phyloP scores from a whole-genome alignment of 176 grass and related monocot species.

The Oropetium thomaeum region DNA sequence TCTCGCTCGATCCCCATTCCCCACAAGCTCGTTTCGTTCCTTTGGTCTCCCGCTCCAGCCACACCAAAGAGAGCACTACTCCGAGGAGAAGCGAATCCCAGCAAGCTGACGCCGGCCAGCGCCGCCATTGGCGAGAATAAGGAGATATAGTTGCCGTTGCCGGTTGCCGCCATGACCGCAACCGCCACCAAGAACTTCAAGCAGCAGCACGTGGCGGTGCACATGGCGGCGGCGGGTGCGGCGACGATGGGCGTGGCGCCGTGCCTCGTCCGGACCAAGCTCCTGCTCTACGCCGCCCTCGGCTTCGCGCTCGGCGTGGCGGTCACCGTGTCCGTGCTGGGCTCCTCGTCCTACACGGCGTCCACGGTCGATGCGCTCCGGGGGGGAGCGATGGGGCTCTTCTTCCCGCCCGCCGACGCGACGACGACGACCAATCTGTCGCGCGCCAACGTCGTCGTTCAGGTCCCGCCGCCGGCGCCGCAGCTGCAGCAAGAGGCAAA shows the following conservation, averaged over 20 bases:
- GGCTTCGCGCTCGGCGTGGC: slow-evolving; percentile 57
- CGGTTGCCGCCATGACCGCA: too few relatives aligned
- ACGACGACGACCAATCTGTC: not conserved
- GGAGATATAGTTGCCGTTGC: not conserved
- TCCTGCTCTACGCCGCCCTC: slow-evolving; percentile 37
- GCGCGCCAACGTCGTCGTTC: not conserved
- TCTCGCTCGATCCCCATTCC: not conserved
- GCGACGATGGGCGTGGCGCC: not conserved
- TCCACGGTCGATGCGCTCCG: not conserved
- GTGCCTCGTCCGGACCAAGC: slow-evolving; percentile 25
- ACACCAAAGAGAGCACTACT: too few relatives aligned
- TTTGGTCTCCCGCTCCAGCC: not conserved
- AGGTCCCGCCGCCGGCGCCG: not conserved
- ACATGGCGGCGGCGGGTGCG: not conserved
- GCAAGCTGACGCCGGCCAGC: not conserved
- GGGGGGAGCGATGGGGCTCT: not conserved
- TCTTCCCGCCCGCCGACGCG: not conserved
- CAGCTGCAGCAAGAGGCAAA: too few relatives aligned
- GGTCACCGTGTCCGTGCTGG: slow-evolving; percentile 30
- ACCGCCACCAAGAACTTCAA: slow-evolving; percentile 18
- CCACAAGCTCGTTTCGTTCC: too few relatives aligned
- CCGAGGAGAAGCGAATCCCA: too few relatives aligned
- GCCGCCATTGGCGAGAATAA: not conserved
- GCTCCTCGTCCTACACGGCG: not conserved
- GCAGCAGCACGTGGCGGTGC: not conserved